Evolutionary conservation across 2,329 filamentous ascomycete genomes (phyloP).

Genomic region (Beauveria sp.): DNA sequence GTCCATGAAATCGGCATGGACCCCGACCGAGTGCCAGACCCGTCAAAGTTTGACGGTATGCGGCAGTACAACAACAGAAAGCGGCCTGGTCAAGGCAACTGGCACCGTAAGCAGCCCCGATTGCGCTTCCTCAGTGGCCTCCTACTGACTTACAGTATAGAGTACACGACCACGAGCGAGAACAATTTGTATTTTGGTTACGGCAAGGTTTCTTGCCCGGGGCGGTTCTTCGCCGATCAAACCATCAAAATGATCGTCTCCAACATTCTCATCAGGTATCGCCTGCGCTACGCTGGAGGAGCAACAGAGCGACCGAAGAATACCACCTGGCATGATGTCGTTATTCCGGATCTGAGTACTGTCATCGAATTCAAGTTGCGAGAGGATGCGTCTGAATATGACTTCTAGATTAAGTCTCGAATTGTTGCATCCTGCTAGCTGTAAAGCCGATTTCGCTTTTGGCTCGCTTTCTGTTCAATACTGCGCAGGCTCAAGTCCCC

Average conservation of each 20-base stretch:
- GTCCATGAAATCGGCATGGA: background rate
- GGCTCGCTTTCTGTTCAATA: background rate
- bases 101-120: background rate
- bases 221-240: background rate
- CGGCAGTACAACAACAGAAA: conserved; percentile 1
- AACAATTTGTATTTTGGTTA: background rate
- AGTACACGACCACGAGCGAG: conserved; percentile 8
- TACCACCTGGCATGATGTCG: background rate
- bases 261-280: background rate
- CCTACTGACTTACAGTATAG: background rate
- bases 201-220: conserved; percentile 3
- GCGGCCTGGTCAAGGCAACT: background rate
- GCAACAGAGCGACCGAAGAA: background rate
- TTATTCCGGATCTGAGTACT: background rate
- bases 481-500: background rate
- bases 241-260: conserved; percentile 5
- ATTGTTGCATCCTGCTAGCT: background rate
- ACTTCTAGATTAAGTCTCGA: background rate
- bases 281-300: background rate
- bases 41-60: background rate
- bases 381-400: background rate
- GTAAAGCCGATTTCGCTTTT: too few species aligned
- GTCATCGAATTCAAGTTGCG: conserved; percentile 1
- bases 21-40: background rate
- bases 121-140: too few species aligned